A percentile compares a stretch with the other conserved stretches of the same genome.
phyloP scores from a whole-genome alignment of 306 rosid species.

The Prosopis cineraria region DNA sequence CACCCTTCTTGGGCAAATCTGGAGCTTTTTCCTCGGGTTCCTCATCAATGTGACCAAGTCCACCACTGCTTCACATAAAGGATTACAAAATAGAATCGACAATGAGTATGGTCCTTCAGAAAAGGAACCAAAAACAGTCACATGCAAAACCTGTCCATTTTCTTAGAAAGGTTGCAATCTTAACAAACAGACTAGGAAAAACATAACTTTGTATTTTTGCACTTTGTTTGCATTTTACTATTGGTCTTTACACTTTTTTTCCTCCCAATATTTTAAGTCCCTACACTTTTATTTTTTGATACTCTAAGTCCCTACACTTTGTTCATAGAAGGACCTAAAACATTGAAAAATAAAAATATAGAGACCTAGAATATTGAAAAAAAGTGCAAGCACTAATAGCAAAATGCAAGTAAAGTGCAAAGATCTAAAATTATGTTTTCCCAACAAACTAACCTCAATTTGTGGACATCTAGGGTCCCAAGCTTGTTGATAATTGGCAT shows the following conservation, averaged over 20 bases:
- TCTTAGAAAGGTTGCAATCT: slow-evolving; percentile 4
- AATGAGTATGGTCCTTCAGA: neutral
- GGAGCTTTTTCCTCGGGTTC: slow-evolving; percentile 43
- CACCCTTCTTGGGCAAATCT: slow-evolving; percentile 59
- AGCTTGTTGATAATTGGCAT: slow-evolving; percentile 75
- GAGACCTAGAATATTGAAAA: no score
- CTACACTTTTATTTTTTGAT: no score
- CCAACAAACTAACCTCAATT: slow-evolving; percentile 66
- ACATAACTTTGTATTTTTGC: no score
- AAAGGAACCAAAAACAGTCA: slow-evolving; percentile 8
- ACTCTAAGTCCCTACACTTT: no score
- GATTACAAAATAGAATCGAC: slow-evolving; percentile 30
- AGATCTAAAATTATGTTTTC: no score
- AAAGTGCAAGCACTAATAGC: no score
- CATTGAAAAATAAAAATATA: no score
- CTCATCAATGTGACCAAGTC: slow-evolving; percentile 51
- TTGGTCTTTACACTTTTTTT: no score
- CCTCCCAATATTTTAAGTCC: no score
- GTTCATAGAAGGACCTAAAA: no score
- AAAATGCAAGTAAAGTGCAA: no score
- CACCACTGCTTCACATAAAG: slow-evolving; percentile 66
- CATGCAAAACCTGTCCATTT: neutral
- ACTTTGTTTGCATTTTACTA: no score
- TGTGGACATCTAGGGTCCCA: slow-evolving; percentile 62
- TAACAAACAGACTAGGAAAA: slow-evolving; percentile 27